Percentiles rank a stretch among this genome's conserved stretches.
Conservation (phyloP, 2,329 filamentous ascomycete species). For the Davidsoniella virescens region DNA sequence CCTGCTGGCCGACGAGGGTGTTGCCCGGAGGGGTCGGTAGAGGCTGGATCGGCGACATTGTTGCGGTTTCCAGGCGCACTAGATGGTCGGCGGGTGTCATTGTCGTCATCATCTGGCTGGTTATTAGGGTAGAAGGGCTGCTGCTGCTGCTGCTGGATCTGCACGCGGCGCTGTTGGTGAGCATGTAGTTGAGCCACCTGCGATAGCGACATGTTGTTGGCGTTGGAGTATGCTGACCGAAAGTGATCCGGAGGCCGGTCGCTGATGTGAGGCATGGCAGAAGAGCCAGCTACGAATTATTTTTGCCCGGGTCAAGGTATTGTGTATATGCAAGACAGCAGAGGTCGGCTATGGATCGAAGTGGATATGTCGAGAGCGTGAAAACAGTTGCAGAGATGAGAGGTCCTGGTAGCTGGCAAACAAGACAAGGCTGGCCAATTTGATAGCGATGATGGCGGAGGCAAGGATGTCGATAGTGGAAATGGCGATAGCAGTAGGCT, state of each 20-base stretch:
- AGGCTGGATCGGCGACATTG: slow-evolving; percentile 16
- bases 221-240: background rate
- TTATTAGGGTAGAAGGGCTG: no score
- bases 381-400: no score
- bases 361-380: no score
- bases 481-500: no score
- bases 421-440: no score
- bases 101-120: background rate
- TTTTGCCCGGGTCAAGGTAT: no score
- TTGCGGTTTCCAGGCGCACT: slow-evolving; percentile 30
- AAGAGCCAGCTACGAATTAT: no score
- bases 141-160: background rate
- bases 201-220: background rate
- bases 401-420: no score
- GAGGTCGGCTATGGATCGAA: no score
- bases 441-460: no score
- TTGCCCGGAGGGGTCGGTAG: slow-evolving; percentile 20
- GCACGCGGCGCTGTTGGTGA: background rate
- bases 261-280: background rate
- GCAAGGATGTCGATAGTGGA: no score
- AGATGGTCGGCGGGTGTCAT: slow-evolving; percentile 25
- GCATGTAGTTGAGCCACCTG: background rate
- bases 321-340: no score
- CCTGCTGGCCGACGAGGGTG: slow-evolving; percentile 29
- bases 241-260: background rate